Base-by-base conservation (phyloP, 2,329 filamentous ascomycete genomes). In the Colletotrichum abscissum region DNA sequence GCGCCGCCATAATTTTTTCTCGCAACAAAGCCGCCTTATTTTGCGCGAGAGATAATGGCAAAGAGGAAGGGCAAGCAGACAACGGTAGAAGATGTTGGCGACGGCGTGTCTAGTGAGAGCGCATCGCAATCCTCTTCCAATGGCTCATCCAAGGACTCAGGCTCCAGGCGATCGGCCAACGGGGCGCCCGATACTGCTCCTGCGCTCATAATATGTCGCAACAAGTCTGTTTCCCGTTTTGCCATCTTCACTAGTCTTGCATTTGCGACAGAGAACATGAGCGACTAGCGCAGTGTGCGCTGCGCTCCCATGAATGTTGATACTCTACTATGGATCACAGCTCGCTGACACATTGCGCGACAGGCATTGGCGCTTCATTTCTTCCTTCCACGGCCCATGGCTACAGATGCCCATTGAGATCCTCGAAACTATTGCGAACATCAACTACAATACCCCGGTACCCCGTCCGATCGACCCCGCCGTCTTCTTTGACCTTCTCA, bases 361-460 rank as follows among this genome's bases (percentile, higher is more conserved):
- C 65, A 96, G 94, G 81, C 93, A 96, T 84, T 96, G 94, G 94
- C 90, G 92, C 75, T 94, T 95, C 81, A 95, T 97, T 72, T 95
- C 93, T 26, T 93, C 92, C 33, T 97, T 94, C 79, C 92, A 95
- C 79, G 94, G 94, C 28, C 92, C 93, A 76, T 97, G 94, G 94
- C 89, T 95, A 16, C 92, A 95, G 81, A 86, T 96, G 69, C 93
- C 94, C 24, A 89, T 91, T 75, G 94, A 96, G 82, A 90, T 95
- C 69, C 91, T 97, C 82, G 92, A 95, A 81, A 91, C 89, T 63
- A 89, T 97, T 63, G 94, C 94, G 67, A 91, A 94, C 83, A 91
- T 91, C 81, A 97, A 96, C 84, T 95, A 92, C 84, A 92, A 92
- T 76, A 91, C 92, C 76, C 92, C 92, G 19, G 90, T 92, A 33